These are phyloP conservation scores for Xylaria cubensis DNA, from an alignment of 495 filamentous ascomycete genomes.

Conservation along the genomic window DNA sequence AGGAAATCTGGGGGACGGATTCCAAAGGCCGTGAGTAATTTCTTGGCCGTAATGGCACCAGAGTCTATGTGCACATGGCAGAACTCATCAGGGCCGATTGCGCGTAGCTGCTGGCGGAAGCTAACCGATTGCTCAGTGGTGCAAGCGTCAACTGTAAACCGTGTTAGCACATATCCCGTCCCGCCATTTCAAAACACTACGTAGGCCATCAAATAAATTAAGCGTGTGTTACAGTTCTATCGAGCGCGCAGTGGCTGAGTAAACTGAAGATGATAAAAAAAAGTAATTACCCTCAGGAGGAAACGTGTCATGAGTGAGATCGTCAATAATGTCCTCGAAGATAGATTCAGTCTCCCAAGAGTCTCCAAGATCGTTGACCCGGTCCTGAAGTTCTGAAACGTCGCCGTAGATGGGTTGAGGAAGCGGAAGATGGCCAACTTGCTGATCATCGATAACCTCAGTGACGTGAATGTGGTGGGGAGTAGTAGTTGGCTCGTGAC, in stretches of 20 bases:
- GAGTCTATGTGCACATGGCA: conserved; percentile 72
- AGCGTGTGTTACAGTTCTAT: background rate
- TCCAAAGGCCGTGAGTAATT: conserved; percentile 91
- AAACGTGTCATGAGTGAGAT: conserved; percentile 66
- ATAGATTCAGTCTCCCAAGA: conserved; percentile 73
- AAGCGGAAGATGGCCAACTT: conserved; percentile 36
- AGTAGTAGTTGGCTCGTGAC: background rate
- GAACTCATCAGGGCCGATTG: conserved; percentile 78
- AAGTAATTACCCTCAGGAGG: conserved; percentile 59
- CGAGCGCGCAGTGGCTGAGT: conserved; percentile 22
- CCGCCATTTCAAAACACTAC: background rate
- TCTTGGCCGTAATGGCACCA: conserved; percentile 74
- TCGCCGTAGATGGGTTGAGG: conserved; percentile 36
- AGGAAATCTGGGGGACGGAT: conserved; percentile 78
- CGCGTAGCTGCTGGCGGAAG: conserved; percentile 72
- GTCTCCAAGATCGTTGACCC: conserved; percentile 66
- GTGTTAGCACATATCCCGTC: conserved; percentile 28
- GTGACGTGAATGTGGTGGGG: conserved; percentile 11
- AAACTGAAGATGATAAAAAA: conserved; percentile 29
- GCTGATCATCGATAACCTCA: conserved; percentile 36
- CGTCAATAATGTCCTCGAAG: conserved; percentile 70
- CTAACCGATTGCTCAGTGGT: conserved; percentile 73
- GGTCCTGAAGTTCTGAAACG: conserved; percentile 58
- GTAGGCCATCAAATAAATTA: background rate
- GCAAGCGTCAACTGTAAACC: conserved; percentile 64